Percentiles rank a stretch among this genome's conserved stretches.
phyloP scores from a whole-genome alignment of 441 rosid genomes.

The Melastoma candidum region DNA sequence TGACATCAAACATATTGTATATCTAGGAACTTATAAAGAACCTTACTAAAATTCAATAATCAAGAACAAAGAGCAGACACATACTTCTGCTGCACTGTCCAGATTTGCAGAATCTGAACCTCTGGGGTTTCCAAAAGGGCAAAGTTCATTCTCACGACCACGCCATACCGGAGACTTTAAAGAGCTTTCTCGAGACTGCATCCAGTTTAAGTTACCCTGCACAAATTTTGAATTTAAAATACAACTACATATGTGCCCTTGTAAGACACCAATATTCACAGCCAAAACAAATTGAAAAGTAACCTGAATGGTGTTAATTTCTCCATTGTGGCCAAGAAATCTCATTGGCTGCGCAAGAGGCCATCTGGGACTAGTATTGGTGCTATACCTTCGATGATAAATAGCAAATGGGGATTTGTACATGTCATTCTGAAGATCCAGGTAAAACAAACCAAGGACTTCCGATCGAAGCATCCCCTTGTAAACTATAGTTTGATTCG shows the following conservation, averaged over 20 bases:
- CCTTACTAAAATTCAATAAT: not conserved
- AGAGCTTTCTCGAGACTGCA: constrained; percentile 97
- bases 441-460: constrained; percentile 82
- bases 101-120: constrained; percentile 99
- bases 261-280: constrained; percentile 12
- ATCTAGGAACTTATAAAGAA: not conserved
- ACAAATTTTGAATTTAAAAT: constrained; percentile 12
- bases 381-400: constrained; percentile 94
- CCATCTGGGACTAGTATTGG: constrained; percentile 99
- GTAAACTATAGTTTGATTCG: constrained; percentile 95
- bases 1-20: not conserved
- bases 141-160: constrained; percentile 92
- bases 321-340: constrained; percentile 99
- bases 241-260: constrained; percentile 12
- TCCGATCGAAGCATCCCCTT: constrained; percentile 99
- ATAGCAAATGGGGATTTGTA: constrained; percentile 86
- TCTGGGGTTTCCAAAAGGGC: constrained; percentile 92
- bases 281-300: constrained; percentile 7
- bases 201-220: constrained; percentile 99
- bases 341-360: constrained; percentile 99
- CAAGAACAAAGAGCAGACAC: constrained; percentile 16
- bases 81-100: constrained; percentile 95
- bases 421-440: constrained; percentile 73
- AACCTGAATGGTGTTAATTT: constrained; percentile 98
- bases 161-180: constrained; percentile 91